A percentile compares a stretch with the other conserved stretches of the same genome.
phyloP scores from a whole-genome alignment of 2,329 filamentous ascomycete genomes.

The Calonectria montana region DNA sequence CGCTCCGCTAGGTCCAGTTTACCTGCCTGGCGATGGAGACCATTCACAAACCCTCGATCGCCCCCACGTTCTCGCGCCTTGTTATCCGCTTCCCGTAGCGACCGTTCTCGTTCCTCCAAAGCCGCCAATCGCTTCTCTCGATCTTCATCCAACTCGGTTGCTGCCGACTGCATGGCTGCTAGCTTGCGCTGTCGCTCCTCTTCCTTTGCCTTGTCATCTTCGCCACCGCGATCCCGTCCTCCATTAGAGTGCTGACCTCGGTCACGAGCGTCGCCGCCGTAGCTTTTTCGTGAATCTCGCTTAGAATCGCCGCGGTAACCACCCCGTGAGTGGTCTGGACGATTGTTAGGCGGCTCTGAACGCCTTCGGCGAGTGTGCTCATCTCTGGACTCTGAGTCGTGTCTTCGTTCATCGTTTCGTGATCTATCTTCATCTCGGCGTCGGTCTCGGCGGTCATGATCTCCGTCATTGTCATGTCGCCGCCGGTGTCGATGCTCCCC shows the following conservation, averaged over 20 bases:
- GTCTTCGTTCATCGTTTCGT: conserved; percentile 47
- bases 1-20: conserved; percentile 64
- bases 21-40: conserved; percentile 69
- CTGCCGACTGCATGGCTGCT: conserved; percentile 79
- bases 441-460: conserved; percentile 21
- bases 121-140: conserved; percentile 75
- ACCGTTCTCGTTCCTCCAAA: conserved; percentile 73
- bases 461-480: conserved; percentile 33
- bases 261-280: conserved; percentile 38
- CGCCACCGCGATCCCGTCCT: conserved; percentile 27
- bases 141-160: conserved; percentile 76
- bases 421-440: conserved; percentile 28
- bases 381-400: conserved; percentile 40
- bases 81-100: conserved; percentile 75
- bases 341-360: conserved; percentile 21
- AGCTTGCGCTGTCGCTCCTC: conserved; percentile 75
- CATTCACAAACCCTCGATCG: conserved; percentile 72
- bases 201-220: conserved; percentile 50
- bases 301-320: conserved; percentile 18
- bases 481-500: conserved; percentile 27
- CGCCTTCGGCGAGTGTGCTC: conserved; percentile 46
- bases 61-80: conserved; percentile 71
- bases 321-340: conserved; percentile 12
- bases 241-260: conserved; percentile 37
- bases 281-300: conserved; percentile 21